Base-by-base conservation (phyloP, 768 basidiomycete species). In the Serendipita sp. region DNA sequence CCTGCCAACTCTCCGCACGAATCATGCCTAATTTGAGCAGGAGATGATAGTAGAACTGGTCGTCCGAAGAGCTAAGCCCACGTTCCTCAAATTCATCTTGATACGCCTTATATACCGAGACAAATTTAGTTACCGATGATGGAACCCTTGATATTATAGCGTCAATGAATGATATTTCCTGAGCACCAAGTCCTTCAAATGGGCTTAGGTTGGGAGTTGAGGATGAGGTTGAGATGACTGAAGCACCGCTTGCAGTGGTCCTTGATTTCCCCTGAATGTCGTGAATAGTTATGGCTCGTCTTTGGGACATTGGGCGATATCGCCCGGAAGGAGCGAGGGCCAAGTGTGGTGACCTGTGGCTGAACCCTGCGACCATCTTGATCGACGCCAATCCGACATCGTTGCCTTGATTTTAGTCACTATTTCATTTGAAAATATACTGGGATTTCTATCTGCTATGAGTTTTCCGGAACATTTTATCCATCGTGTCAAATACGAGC, bases 71-170 rank as follows among this genome's bases (percentile, higher is more conserved):
- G 65, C 90, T 86, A n/a, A 91, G 72, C 2, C 85, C 85, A 1
- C 83, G 79, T 66, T 87, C 85, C 63, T 80, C 78, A 24, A 92
- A 74, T 22, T 90, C 80, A 63, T 87, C 83, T 68, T 84, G 88
- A 72, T 93, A 92, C 0, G 89, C 86, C 69, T 87, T 89, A 77
- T 90, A 84, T n/a, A 90, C 80, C 3, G 81, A 79, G 42, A 88
- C 76, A 68, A 91, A 91, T 0, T 86, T 86, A 3, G 86, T 86
- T 16, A 88, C 85, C 7, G 77, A 74, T 5, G 81, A 75, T 3
- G 84, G 78, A 44, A 86, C 88, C 61, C 84, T 82, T 63, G 75
- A 69, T 28, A 93, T 81, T 13, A 93, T 85, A 24, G 81, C 80
- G 66, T 91, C 86, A 48, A 93, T 76, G 66, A 92, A 78, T 50